Base-by-base conservation (phyloP, 805 yeast species). In the Hanseniaspora taiwanica region DNA sequence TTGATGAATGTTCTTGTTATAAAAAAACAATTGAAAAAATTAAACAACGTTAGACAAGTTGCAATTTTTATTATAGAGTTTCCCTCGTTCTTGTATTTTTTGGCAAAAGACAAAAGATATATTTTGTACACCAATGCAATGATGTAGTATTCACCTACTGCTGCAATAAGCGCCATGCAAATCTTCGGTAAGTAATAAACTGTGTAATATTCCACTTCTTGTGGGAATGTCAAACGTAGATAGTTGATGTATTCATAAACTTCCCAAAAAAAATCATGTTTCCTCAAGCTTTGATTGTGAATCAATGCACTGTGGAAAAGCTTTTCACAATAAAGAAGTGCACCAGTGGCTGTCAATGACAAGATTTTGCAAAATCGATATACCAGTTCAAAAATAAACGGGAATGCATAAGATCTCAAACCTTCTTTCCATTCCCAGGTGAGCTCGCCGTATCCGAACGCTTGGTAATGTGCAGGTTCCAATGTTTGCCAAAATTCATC, bases 371-470 rank as follows among this genome's bases (percentile, higher is more conserved):
- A 33, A 8, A 42, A 20, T 20, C 52, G 38, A 36, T 56, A 59
- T 2, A 47, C 47, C 4, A 52, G 1, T 36, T 59, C 74, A 53
- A 82, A 85, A 1, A 89, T 40, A 34, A 79, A 59, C 0, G 98
- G 96, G 49, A 86, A 89, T 0, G 81, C 58, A 40, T 82, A 78
- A 8, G 94, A 79, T 44, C 99, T 61, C 4, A 91, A 60, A 1
- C 77, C 78, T 37, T 68, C 64, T 19, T 61, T 55, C 98, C 98
- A 91, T 59, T 91, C 99, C 99, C 99, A 91, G 0, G 97, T 85
- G 27, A 76, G 54, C 49, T 74, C 73, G 0, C 98, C 98, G 46
- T 78, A 79, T 2, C 91, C 87, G 55, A 68, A 85, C 0, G 80
- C 79, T 27, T 68, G 62, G 3, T 52, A 42, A 57, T 86, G 95